Conservation (phyloP, 1,284 basidiomycete species). For the Cryptococcus jaspeensis region DNA sequence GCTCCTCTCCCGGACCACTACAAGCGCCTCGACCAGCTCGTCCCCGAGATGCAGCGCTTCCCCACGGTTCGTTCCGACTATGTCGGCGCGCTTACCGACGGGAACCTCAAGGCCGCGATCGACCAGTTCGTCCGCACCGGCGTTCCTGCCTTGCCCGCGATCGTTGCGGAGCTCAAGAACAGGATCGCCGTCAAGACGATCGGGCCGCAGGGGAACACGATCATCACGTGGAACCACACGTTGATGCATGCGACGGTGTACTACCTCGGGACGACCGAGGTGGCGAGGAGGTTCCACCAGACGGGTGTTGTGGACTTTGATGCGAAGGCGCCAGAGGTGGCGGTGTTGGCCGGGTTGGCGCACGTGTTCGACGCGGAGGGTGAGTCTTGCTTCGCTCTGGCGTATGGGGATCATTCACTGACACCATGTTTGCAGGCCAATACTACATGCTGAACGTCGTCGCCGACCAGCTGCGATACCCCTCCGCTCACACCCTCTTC, state of each 20-base stretch:
- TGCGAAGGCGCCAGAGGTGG: constrained; percentile 74
- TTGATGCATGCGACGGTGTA: constrained; percentile 91
- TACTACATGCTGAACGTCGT: constrained; percentile 88
- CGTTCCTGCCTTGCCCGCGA: constrained; percentile 56
- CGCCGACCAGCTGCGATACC: constrained; percentile 90
- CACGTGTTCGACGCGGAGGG: constrained; percentile 87
- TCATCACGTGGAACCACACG: constrained; percentile 79
- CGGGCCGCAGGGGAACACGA: constrained; percentile 38
- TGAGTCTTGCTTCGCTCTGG: constrained; percentile 45
- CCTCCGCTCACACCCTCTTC: constrained; percentile 96
- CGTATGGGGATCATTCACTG: neutral
- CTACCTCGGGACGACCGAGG: constrained; percentile 87
- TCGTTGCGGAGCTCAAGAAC: constrained; percentile 78
- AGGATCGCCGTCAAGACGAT: constrained; percentile 65
- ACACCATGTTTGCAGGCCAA: constrained; percentile 61
- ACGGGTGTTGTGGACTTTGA: constrained; percentile 77
- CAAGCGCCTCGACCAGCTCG: constrained; percentile 57
- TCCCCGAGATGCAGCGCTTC: constrained; percentile 84
- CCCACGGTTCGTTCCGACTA: constrained; percentile 91
- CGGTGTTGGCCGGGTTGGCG: constrained; percentile 76
- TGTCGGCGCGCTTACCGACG: constrained; percentile 70
- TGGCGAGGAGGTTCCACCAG: constrained; percentile 73
- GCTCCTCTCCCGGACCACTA: constrained; percentile 71
- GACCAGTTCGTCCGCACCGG: constrained; percentile 78
- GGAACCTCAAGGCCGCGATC: constrained; percentile 71